A percentile compares a stretch with the other conserved stretches of the same genome.
These are phyloP conservation scores for Fusarium hostae DNA, from an alignment of 2,329 filamentous ascomycete genomes.

Conservation along the genomic window DNA sequence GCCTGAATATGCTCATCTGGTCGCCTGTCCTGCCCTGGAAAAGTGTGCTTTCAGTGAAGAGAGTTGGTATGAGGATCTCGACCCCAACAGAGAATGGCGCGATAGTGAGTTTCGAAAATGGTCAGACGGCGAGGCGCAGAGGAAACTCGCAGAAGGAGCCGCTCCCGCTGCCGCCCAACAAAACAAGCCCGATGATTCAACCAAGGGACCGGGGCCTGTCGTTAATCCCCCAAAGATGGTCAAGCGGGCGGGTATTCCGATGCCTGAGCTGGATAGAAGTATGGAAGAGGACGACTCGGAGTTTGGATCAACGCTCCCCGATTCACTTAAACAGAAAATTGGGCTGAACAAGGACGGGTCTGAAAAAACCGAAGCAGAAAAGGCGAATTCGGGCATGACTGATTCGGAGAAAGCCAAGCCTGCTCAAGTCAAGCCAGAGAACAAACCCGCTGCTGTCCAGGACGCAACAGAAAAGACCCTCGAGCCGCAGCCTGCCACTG, in stretches of 20 bases:
- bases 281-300: slow-evolving; percentile 37
- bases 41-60: slow-evolving; percentile 65
- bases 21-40: slow-evolving; percentile 59
- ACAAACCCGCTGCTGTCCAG: slow-evolving; percentile 20
- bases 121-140: slow-evolving; percentile 54
- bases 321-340: slow-evolving; percentile 49
- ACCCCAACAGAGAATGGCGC: slow-evolving; percentile 58
- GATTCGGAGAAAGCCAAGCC: background rate
- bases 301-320: slow-evolving; percentile 46
- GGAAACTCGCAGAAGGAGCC: slow-evolving; percentile 44
- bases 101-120: slow-evolving; percentile 58
- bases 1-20: slow-evolving; percentile 63
- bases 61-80: slow-evolving; percentile 60
- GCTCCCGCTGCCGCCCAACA: slow-evolving; percentile 17
- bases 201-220: slow-evolving; percentile 5
- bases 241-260: slow-evolving; percentile 40
- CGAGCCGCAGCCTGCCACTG: slow-evolving; percentile 3
- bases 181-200: slow-evolving; percentile 5
- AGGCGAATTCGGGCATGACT: background rate
- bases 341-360: slow-evolving; percentile 25
- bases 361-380: slow-evolving; percentile 3
- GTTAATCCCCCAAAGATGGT: slow-evolving; percentile 15
- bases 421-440: slow-evolving; percentile 4
- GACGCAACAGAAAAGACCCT: slow-evolving; percentile 1
- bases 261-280: slow-evolving; percentile 38